Evolutionary conservation across 2,329 filamentous ascomycete genomes (phyloP).

Genomic region (Ilyonectria mors-panacis): DNA sequence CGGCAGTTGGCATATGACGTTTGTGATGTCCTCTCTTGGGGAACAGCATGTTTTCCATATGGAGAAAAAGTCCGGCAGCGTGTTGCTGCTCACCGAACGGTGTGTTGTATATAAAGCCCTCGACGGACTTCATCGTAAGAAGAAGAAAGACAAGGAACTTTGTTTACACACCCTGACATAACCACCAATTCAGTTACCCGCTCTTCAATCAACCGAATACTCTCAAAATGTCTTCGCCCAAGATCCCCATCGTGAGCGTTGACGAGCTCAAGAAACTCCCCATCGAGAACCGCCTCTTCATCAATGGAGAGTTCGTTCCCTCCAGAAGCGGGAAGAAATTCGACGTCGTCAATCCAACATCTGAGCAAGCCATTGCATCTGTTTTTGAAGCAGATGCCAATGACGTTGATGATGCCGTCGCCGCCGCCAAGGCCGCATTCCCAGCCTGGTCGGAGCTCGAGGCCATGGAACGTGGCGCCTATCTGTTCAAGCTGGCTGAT

Average conservation of each 20-base stretch:
- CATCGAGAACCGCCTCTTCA: constrained; percentile 25
- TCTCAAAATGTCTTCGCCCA: neutral
- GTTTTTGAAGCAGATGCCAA: constrained; percentile 33
- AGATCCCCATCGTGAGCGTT: neutral
- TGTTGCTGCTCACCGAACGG: no score
- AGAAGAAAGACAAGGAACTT: no score
- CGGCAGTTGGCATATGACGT: no score
- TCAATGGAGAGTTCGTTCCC: constrained; percentile 31
- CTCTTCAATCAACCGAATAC: neutral
- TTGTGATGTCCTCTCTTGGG: no score
- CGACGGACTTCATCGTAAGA: no score
- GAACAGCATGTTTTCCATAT: no score
- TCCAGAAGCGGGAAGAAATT: constrained; percentile 35
- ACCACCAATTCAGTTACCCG: no score
- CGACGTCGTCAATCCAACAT: constrained; percentile 42
- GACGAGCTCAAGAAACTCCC: neutral
- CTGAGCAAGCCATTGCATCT: constrained; percentile 40
- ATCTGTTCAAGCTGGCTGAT: constrained; percentile 32
- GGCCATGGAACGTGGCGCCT: constrained; percentile 17
- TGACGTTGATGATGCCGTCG: constrained; percentile 33
- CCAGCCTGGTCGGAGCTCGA: constrained; percentile 25
- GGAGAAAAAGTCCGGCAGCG: no score
- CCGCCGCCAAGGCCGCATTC: constrained; percentile 33
- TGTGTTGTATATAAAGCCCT: no score
- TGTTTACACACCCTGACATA: no score